Percentiles rank a stretch among this genome's conserved stretches.
Conservation (phyloP, 2,329 filamentous ascomycete species). For the Immersiporthe knoxdaviesiana region DNA sequence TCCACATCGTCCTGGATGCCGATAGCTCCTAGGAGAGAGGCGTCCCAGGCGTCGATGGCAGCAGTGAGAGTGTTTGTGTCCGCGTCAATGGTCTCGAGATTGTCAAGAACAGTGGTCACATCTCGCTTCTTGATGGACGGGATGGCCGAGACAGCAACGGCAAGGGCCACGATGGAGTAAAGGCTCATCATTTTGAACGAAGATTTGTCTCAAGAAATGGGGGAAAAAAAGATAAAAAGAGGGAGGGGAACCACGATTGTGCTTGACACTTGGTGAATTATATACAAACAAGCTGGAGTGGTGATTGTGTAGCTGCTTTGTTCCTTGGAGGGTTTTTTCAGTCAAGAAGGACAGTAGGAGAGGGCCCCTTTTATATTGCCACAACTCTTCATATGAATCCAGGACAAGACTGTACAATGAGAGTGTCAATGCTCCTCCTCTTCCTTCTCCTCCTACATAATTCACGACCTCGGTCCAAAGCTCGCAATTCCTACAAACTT, state of each 20-base stretch:
- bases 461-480: not conserved
- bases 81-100: conserved; percentile 24
- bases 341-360: not conserved
- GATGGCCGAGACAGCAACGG: conserved; percentile 23
- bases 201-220: not conserved
- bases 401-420: not conserved
- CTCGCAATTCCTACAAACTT: not conserved
- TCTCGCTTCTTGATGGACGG: conserved; percentile 15
- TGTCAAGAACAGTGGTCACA: conserved; percentile 22
- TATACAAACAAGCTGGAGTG: not conserved
- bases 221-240: too few relatives aligned
- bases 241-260: too few relatives aligned
- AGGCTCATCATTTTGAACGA: conserved; percentile 25
- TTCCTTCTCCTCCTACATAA: not conserved
- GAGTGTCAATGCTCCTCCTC: too few relatives aligned
- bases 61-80: conserved; percentile 20
- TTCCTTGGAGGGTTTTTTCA: not conserved
- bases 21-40: conserved; percentile 19
- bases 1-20: conserved; percentile 12
- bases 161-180: conserved; percentile 19
- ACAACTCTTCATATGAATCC: not conserved
- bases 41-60: conserved; percentile 24
- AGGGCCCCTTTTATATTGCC: not conserved
- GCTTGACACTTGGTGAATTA: not conserved
- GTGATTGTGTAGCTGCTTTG: not conserved